Percentiles rank a stretch among this genome's conserved stretches.
Evolutionary conservation across 176 grass and related monocot genomes (phyloP).

Genomic region (Elymus sibiricus): DNA sequence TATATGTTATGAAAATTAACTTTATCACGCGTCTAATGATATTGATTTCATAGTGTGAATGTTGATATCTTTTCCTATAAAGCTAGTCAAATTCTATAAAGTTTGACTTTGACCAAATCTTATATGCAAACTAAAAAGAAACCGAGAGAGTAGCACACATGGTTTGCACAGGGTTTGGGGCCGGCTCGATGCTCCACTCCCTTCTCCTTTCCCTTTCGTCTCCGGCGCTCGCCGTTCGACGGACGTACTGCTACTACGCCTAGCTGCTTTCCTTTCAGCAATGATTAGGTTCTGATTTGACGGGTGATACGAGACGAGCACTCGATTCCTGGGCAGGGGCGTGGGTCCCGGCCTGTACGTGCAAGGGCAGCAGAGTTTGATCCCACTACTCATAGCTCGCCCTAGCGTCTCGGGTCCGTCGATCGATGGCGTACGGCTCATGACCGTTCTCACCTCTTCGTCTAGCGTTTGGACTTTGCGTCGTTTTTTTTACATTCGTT

Average conservation of each 20-base stretch:
- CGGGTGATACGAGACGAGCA: conserved; percentile 38
- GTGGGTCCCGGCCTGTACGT: not conserved
- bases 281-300: conserved; percentile 85
- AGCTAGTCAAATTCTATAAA: too few relatives aligned
- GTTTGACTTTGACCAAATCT: too few relatives aligned
- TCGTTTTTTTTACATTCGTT: not conserved
- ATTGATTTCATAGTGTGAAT: too few relatives aligned
- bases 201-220: not conserved
- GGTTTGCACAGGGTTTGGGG: not conserved
- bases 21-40: too few relatives aligned
- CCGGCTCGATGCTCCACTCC: not conserved
- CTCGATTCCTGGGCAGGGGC: not conserved
- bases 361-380: not conserved
- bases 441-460: not conserved
- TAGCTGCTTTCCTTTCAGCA: conserved; percentile 50
- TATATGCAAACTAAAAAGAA: too few relatives aligned
- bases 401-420: not conserved
- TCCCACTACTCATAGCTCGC: not conserved
- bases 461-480: not conserved
- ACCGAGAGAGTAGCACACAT: too few relatives aligned
- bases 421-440: not conserved
- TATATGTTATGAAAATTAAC: too few relatives aligned
- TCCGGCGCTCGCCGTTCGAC: not conserved
- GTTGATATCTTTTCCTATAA: too few relatives aligned
- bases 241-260: not conserved